A percentile compares a stretch with the other conserved stretches of the same genome.
phyloP scores from a whole-genome alignment of 352 stramenopile species.

The Phytophthora vignae region DNA sequence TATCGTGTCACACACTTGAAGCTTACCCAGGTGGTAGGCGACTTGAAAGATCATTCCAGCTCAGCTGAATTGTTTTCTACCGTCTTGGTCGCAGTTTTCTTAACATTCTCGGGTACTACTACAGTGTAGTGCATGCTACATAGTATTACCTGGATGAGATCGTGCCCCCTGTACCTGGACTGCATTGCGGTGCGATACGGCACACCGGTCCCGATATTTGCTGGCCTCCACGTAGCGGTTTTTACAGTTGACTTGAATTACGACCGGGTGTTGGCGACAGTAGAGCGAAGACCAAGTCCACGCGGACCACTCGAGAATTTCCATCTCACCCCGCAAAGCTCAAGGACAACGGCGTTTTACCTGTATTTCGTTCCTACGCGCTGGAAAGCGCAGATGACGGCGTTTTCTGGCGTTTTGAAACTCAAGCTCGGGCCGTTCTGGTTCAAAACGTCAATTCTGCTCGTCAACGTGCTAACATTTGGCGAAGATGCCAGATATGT shows the following conservation, averaged over 20 bases:
- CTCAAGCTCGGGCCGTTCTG: constrained; percentile 21
- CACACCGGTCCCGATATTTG: background rate
- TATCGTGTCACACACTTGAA: constrained; percentile 1
- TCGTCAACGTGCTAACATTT: constrained; percentile 16
- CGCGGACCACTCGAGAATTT: constrained; percentile 4
- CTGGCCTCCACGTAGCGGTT: background rate
- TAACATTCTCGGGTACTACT: no score
- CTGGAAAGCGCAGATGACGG: constrained; percentile 1
- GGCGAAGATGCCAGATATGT: constrained; percentile 9
- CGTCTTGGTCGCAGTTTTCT: background rate
- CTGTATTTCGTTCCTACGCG: background rate
- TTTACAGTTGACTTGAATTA: constrained; percentile 1
- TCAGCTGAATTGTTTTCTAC: background rate
- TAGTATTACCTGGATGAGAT: background rate
- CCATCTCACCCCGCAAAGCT: background rate
- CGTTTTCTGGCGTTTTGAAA: constrained; percentile 13
- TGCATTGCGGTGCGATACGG: background rate
- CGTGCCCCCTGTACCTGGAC: background rate
- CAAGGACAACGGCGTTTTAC: background rate
- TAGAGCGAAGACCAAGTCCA: background rate
- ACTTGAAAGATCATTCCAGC: background rate
- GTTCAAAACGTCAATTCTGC: constrained; percentile 17
- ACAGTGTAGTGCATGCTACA: no score
- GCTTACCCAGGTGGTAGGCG: background rate
- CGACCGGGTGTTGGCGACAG: background rate